Evolutionary conservation across 495 filamentous ascomycete genomes (phyloP).

Genomic region (Hypoxylon lienhwacheense): DNA sequence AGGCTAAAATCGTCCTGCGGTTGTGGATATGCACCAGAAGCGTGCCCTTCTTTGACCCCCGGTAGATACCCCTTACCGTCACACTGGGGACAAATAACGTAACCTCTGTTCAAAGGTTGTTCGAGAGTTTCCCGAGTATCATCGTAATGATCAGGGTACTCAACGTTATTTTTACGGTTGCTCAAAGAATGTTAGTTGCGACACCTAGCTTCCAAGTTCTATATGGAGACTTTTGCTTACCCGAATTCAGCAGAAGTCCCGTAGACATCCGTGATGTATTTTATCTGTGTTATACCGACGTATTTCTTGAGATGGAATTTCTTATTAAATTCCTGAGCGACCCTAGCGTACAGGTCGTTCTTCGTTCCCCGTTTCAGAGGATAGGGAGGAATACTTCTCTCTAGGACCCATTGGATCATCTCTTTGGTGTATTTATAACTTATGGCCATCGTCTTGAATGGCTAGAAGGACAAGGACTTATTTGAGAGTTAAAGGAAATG

Average conservation of each 20-base stretch:
- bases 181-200: conserved; percentile 8
- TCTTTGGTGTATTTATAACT: conserved; percentile 10
- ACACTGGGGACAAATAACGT: too few relatives aligned
- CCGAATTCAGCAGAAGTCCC: conserved; percentile 8
- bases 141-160: too few relatives aligned
- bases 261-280: conserved; percentile 18
- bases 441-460: not conserved
- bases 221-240: conserved; percentile 6
- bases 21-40: too few relatives aligned
- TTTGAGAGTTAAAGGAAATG: not conserved
- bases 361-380: conserved; percentile 4
- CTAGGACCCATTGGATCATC: conserved; percentile 13
- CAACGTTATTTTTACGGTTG: not conserved
- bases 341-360: not conserved
- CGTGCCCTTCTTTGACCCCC: too few relatives aligned
- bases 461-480: not conserved
- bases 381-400: not conserved
- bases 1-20: too few relatives aligned
- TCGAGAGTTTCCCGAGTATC: too few relatives aligned
- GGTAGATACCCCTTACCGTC: too few relatives aligned
- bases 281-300: not conserved
- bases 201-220: not conserved
- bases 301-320: not conserved
- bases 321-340: not conserved
- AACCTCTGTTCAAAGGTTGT: too few relatives aligned